phyloP scores from a whole-genome alignment of 2,329 filamentous ascomycete species.

The Xylariaceae sp. region DNA sequence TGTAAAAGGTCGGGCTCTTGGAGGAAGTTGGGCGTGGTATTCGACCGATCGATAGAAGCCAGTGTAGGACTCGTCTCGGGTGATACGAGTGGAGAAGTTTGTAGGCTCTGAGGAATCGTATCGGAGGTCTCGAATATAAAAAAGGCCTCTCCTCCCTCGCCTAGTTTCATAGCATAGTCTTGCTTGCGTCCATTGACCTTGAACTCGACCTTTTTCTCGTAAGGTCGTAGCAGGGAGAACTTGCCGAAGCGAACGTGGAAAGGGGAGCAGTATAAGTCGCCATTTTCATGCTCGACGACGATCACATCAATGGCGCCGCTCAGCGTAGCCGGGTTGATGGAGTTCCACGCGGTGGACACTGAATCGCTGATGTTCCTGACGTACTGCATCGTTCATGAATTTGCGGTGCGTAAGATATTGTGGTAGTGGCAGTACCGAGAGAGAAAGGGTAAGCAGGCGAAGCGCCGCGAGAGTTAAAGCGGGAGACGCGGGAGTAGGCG shows the following conservation, averaged over 20 bases:
- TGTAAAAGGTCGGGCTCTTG: constrained; percentile 67
- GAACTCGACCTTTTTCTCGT: constrained; percentile 99
- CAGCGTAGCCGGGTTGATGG: constrained; percentile 94
- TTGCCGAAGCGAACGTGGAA: constrained; percentile 99
- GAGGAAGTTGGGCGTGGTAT: constrained; percentile 36
- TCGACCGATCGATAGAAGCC: constrained; percentile 41
- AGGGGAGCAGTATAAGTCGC: constrained; percentile 80
- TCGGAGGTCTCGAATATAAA: constrained; percentile 97
- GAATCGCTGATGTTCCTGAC: constrained; percentile 91
- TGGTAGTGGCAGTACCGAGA: background rate
- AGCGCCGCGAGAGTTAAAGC: background rate
- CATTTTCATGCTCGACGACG: constrained; percentile 94
- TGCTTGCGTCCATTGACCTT: constrained; percentile 88
- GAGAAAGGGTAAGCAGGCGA: background rate
- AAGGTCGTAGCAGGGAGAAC: constrained; percentile 90
- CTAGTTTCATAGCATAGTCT: constrained; percentile 95
- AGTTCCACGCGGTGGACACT: constrained; percentile 98
- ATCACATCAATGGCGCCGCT: constrained; percentile 99
- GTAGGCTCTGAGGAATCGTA: constrained; percentile 83
- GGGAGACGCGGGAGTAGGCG: background rate
- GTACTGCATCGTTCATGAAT: constrained; percentile 73
- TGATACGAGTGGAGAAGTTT: constrained; percentile 90
- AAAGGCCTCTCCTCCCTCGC: constrained; percentile 95
- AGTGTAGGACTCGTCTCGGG: constrained; percentile 81
- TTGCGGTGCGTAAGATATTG: background rate